phyloP scores from a whole-genome alignment of 345 rosid genomes.

The Eucalyptus victrix region DNA sequence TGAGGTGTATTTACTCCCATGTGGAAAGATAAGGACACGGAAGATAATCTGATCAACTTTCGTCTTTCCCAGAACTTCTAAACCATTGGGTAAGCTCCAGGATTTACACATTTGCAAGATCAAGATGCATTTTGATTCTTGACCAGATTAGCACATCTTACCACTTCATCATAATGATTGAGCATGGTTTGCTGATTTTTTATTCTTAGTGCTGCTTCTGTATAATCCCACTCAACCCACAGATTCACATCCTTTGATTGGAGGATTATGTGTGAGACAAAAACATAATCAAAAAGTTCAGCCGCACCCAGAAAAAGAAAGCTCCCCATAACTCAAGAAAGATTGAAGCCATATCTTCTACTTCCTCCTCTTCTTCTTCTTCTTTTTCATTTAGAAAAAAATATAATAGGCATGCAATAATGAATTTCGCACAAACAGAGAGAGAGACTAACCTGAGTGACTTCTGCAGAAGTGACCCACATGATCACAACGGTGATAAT shows the following conservation, averaged over 20 bases:
- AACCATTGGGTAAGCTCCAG: background rate
- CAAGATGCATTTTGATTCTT: background rate
- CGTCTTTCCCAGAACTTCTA: background rate
- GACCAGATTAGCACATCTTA: background rate
- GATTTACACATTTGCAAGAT: background rate
- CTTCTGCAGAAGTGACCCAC: conserved; percentile 45
- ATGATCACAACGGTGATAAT: conserved; percentile 15
- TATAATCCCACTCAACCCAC: background rate
- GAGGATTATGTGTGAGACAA: background rate
- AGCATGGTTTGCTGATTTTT: background rate
- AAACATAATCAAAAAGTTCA: background rate
- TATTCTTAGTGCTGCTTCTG: background rate
- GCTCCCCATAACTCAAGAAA: background rate
- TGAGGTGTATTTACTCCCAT: background rate
- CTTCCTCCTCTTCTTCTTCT: background rate
- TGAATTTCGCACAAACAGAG: background rate
- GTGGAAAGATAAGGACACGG: background rate
- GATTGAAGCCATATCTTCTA: background rate
- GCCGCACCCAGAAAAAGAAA: background rate
- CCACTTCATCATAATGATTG: background rate
- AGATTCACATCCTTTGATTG: background rate
- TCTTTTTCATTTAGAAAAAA: background rate
- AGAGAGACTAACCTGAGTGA: conserved; percentile 21
- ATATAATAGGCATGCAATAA: background rate
- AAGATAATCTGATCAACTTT: background rate